Base-by-base conservation (phyloP, 441 rosid genomes). In the Omphalea diandra region DNA sequence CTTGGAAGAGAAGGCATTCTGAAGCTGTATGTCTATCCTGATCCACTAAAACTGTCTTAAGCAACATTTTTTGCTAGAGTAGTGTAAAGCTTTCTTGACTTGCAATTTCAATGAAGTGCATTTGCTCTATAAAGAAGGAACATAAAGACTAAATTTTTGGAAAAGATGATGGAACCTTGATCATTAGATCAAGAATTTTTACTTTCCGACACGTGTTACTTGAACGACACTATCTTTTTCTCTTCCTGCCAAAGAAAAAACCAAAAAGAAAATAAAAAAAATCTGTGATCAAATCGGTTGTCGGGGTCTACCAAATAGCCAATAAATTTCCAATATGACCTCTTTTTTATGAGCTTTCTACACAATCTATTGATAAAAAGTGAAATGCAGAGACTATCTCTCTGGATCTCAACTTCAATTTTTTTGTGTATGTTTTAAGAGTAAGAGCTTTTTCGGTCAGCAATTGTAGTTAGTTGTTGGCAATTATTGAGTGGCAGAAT, bases 251-350 rank as follows among this genome's bases (percentile, higher is more conserved):
- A n/a, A n/a, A n/a, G n/a, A n/a, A n/a, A n/a, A n/a, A n/a, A n/a
- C n/a, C n/a, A n/a, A n/a, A n/a, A n/a, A n/a, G n/a, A n/a, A n/a
- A n/a, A n/a, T n/a, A n/a, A n/a, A n/a, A n/a, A n/a, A n/a, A n/a
- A n/a, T n/a, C n/a, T n/a, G n/a, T n/a, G 54, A 54, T 40, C 18
- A 36, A n/a, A n/a, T n/a, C n/a, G n/a, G n/a, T n/a, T n/a, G 36
- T 4, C 18, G 65, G 73, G 65, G 67, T 66, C 77, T 59, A 58
- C 64, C 76, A 66, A 75, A 75, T 62, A 61, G n/a, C 61, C 67
- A 27, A 66, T 60, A 67, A 62, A n/a, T 63, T 65, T 27, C 38
- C 7, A 26, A 33, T 32, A 15, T 24, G 1, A 49, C n/a, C 14
- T 4, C 14, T 53, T 47, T n/a, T 43, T 68, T n/a, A 17, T 50